Evolutionary conservation across 805 yeast species (phyloP).

Genomic region (Yueomyces sinensis): DNA sequence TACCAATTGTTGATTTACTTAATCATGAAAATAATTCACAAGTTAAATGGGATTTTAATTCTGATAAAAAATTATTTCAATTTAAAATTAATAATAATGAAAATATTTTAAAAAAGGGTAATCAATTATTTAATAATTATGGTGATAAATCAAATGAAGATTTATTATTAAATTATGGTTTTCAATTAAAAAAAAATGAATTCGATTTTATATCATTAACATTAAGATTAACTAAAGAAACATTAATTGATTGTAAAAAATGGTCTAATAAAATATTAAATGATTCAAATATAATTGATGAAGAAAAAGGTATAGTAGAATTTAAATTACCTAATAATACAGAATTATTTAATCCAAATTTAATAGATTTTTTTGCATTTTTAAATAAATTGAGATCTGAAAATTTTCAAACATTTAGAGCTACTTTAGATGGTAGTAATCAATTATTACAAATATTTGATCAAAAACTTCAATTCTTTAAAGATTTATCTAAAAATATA

Average conservation of each 20-base stretch:
- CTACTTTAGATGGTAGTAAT: constrained; percentile 47
- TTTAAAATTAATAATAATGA: constrained; percentile 23
- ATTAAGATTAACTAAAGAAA: constrained; percentile 32
- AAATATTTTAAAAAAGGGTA: constrained; percentile 20
- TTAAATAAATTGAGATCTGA: constrained; percentile 41
- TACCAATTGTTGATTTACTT: constrained; percentile 68
- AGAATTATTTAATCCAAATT: constrained; percentile 16
- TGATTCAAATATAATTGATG: constrained; percentile 24
- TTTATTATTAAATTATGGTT: constrained; percentile 70
- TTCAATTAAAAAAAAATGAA: constrained; percentile 39
- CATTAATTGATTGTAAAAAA: constrained; percentile 20
- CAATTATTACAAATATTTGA: constrained; percentile 39
- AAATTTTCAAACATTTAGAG: constrained; percentile 32
- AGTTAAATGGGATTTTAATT: constrained; percentile 46
- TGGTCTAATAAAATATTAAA: constrained; percentile 29
- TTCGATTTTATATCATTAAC: constrained; percentile 50
- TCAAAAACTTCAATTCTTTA: constrained; percentile 33
- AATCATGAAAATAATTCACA: constrained; percentile 54
- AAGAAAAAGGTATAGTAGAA: constrained; percentile 24
- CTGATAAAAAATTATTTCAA: constrained; percentile 27
- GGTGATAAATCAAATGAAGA: constrained; percentile 86
- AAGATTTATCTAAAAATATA: constrained; percentile 18
- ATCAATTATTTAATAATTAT: constrained; percentile 65
- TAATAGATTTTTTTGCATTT: constrained; percentile 41
- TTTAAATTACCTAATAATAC: constrained; percentile 23